These are phyloP conservation scores for Colletotrichum sojae DNA, from an alignment of 2,329 filamentous ascomycete species.

Conservation along the genomic window DNA sequence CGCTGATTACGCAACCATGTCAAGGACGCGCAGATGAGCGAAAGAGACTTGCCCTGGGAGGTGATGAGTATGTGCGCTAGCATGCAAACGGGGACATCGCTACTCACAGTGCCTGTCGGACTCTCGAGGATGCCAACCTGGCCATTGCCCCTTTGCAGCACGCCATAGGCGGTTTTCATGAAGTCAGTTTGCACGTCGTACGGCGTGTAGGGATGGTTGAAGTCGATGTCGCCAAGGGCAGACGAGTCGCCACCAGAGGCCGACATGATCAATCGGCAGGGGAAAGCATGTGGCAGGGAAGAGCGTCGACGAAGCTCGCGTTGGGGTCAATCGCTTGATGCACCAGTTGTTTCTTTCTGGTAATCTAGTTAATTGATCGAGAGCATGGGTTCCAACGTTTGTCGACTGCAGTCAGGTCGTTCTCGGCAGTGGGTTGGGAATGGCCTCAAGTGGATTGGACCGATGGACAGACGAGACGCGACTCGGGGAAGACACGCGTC, in stretches of 20 bases:
- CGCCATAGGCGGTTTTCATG: constrained; percentile 86
- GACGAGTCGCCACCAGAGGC: constrained; percentile 42
- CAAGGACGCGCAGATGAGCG: constrained; percentile 88
- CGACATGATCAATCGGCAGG: background rate
- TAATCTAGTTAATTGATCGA: background rate
- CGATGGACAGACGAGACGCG: background rate
- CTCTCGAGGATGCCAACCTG: constrained; percentile 93
- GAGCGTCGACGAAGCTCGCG: background rate
- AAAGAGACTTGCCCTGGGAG: constrained; percentile 85
- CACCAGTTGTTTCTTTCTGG: background rate
- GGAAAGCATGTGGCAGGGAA: background rate
- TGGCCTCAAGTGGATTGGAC: constrained; percentile 10
- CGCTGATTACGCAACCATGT: constrained; percentile 94
- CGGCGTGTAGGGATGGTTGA: constrained; percentile 89
- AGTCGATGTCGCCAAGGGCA: constrained; percentile 64
- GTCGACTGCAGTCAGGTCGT: background rate
- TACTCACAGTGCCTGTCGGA: constrained; percentile 81
- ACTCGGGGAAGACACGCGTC: background rate
- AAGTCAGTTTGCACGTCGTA: constrained; percentile 91
- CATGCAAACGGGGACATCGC: background rate
- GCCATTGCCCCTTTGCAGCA: constrained; percentile 77
- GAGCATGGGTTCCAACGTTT: background rate
- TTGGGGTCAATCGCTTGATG: background rate
- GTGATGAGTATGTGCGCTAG: constrained; percentile 32
- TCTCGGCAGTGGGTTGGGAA: constrained; percentile 5